Base-by-base conservation (phyloP, 176 grass and related monocot genomes). In the Oryza glaberrima region DNA sequence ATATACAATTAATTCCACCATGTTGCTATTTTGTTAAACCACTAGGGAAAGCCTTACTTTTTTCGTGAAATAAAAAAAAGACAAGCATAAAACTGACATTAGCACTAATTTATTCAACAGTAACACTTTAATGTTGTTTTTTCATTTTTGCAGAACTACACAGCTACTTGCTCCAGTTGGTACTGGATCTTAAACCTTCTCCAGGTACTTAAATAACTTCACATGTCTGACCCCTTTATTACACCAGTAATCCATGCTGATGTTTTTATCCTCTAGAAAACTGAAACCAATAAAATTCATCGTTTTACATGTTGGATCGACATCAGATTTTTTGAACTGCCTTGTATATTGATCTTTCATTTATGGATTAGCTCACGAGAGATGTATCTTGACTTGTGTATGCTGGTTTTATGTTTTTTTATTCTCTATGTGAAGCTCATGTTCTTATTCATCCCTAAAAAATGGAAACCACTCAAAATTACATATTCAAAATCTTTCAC, bases 171-270 rank as follows among this genome's bases (percentile, higher is more conserved):
- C 67, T 94, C 93, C 77, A 69, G 47, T 76, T 88, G 86, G 88
- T 95, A 93, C 87, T 98, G 95, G 95, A 73, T 90, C 64, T 75
- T 98, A 35, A 98, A 95, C 78, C 83, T 94, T 66, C 90, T 98
- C 45, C 95, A 98, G 95, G 92, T 90, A 89, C n/a, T 51, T 34
- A 20, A 38, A 67, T 67, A 38, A 45, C 11, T 23, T 12, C 25
- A 14, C 3, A 60, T 72, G 15, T 64, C 65, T 56, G 12, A 65
- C 6, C 25, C 13, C 41, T 58, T 58, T 16, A 13, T 64, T 67
- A 25, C n/a, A 84, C 13, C 17, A 75, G 65, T 46, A 76, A 54
- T 52, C 30, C 32, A 77, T 84, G 46, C 6, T 67, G 63, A 68
- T 67, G 13, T 14, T 69, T 69, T 40, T 32, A 84, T 51, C 61